These are phyloP conservation scores for Lycium ferocissimum DNA, from an alignment of 257 asterid genomes.

Conservation along the genomic window DNA sequence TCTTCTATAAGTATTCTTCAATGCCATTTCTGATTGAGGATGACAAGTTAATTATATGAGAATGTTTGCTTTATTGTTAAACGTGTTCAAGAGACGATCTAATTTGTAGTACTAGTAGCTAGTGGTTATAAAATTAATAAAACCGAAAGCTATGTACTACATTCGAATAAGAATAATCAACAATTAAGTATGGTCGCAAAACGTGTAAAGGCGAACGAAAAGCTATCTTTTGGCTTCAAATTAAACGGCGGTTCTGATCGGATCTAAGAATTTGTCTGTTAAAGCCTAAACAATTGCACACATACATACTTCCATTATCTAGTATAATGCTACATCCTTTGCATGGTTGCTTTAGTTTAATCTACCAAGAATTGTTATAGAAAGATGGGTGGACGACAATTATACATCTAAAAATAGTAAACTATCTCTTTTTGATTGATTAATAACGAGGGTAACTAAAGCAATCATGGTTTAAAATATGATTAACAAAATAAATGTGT, in stretches of 20 bases:
- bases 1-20: constrained; percentile 11
- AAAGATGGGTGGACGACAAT: background rate
- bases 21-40: constrained; percentile 29
- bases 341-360: background rate
- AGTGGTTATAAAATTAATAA: too few relatives aligned
- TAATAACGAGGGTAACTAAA: background rate
- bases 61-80: background rate
- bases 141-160: background rate
- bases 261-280: background rate
- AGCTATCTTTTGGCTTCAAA: too few relatives aligned
- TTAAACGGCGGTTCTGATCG: background rate
- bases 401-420: background rate
- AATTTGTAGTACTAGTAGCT: background rate
- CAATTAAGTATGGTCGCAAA: background rate
- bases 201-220: background rate
- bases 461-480: background rate
- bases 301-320: too few relatives aligned
- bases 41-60: rapidly evolving
- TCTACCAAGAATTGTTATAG: too few relatives aligned
- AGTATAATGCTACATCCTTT: background rate
- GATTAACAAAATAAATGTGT: too few relatives aligned
- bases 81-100: background rate
- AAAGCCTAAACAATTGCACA: too few relatives aligned
- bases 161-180: background rate
- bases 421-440: background rate